These are phyloP conservation scores for Globisporangium camurandrum DNA, from an alignment of 352 stramenopile species.

Conservation along the genomic window DNA sequence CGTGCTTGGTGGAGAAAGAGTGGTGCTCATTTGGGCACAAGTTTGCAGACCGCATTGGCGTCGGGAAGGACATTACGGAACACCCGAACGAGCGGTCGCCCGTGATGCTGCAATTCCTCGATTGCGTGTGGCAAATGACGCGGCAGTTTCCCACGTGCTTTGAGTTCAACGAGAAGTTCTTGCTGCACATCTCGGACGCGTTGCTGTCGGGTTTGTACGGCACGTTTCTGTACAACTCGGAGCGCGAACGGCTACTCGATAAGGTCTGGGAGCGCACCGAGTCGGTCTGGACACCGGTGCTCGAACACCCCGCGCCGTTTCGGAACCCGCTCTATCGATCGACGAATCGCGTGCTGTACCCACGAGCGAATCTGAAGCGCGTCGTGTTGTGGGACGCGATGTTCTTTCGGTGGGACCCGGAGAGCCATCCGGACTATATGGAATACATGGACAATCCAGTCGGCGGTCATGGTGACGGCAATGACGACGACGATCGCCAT, in stretches of 20 bases:
- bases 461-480: not conserved
- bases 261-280: conserved; percentile 84
- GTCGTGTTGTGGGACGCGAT: conserved; percentile 82
- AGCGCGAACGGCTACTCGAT: conserved; percentile 74
- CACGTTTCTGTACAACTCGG: conserved; percentile 83
- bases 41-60: conserved; percentile 78
- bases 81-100: conserved; percentile 78
- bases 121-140: conserved; percentile 86
- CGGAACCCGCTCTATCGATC: conserved; percentile 71
- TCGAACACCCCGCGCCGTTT: conserved; percentile 56
- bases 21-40: conserved; percentile 89
- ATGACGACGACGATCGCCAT: conserved; percentile 25
- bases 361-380: conserved; percentile 79
- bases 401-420: conserved; percentile 82
- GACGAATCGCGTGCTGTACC: conserved; percentile 77
- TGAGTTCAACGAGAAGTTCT: conserved; percentile 85
- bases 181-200: conserved; percentile 73
- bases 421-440: conserved; percentile 78
- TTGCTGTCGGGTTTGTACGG: conserved; percentile 73
- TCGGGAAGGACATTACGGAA: conserved; percentile 73
- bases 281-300: conserved; percentile 74
- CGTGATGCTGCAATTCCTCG: conserved; percentile 84
- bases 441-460: conserved; percentile 54
- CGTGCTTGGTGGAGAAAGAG: conserved; percentile 79
- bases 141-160: conserved; percentile 84